Evolutionary conservation across 352 stramenopile species (phyloP).

Genomic region (Thraustochytrium aureum): DNA sequence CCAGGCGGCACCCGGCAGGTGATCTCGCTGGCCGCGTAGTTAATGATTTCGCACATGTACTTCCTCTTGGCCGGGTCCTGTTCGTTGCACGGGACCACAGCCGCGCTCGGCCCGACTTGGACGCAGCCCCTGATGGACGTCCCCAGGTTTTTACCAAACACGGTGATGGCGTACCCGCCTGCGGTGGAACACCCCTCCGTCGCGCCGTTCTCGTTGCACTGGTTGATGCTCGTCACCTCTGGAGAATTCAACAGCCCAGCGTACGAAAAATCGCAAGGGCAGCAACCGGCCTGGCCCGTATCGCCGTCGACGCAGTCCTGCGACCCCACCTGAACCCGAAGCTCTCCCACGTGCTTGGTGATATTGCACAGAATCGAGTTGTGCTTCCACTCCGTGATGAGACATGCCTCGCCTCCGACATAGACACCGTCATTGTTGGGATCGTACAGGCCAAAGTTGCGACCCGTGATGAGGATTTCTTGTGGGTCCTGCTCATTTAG

Average conservation of each 20-base stretch:
- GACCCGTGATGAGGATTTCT: not conserved
- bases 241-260: not conserved
- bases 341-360: not conserved
- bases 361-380: conserved; percentile 34
- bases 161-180: conserved; percentile 2
- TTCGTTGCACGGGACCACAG: not conserved
- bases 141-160: conserved; percentile 31
- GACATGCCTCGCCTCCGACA: conserved; percentile 1
- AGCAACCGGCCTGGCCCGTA: not conserved
- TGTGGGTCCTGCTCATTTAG: conserved; percentile 1
- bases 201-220: not conserved
- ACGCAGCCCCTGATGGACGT: conserved; percentile 11
- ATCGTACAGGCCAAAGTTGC: conserved; percentile 16
- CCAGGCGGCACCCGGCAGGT: conserved; percentile 6
- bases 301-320: not conserved
- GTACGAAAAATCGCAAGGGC: conserved; percentile 35
- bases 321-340: conserved; percentile 6
- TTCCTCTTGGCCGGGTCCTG: not conserved
- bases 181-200: conserved; percentile 1
- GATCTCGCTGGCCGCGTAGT: conserved; percentile 31
- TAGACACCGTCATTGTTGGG: not conserved
- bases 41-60: not conserved
- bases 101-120: conserved; percentile 1
- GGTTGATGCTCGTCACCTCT: conserved; percentile 2
- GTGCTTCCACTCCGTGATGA: conserved; percentile 1